Evolutionary conservation across 176 grass and related monocot species (phyloP).

Genomic region (Urochloa ruziziensis): DNA sequence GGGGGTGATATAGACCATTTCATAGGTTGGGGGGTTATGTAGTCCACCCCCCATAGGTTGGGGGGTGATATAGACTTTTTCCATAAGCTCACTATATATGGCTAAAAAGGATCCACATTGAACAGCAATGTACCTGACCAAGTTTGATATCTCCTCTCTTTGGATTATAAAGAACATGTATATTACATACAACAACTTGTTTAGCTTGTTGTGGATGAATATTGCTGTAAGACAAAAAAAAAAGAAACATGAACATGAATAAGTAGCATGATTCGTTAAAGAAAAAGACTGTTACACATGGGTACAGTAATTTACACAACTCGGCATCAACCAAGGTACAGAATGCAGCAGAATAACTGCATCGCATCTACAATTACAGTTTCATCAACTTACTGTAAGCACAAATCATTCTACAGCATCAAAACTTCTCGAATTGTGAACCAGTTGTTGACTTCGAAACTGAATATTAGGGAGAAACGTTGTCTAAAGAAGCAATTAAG

Average conservation of each 20-base stretch:
- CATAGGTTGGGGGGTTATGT: too few relatives aligned
- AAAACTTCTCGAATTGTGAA: not conserved
- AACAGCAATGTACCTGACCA: conserved; percentile 63
- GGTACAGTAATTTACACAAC: not conserved
- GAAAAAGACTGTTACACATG: not conserved
- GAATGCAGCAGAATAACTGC: not conserved
- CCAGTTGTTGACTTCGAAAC: not conserved
- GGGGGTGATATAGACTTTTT: too few relatives aligned
- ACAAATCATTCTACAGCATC: not conserved
- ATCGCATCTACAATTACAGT: not conserved
- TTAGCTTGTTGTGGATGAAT: conserved; percentile 45
- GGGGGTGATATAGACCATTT: too few relatives aligned
- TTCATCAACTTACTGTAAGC: not conserved
- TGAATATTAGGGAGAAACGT: not conserved
- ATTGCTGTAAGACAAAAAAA: conserved; percentile 38
- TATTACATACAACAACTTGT: conserved; percentile 81
- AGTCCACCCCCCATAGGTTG: too few relatives aligned
- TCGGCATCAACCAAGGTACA: conserved; percentile 5
- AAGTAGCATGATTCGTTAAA: not conserved
- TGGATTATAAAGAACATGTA: conserved; percentile 93
- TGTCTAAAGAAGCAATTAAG: not conserved
- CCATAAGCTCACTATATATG: not conserved
- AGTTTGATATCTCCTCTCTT: conserved; percentile 97
- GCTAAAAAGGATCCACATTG: not conserved
- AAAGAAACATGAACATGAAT: conserved; percentile 20